A percentile compares a stretch with the other conserved stretches of the same genome.
Conservation (phyloP, 192 early-diverging fungal genomes). For the Obelidium mucronatum region DNA sequence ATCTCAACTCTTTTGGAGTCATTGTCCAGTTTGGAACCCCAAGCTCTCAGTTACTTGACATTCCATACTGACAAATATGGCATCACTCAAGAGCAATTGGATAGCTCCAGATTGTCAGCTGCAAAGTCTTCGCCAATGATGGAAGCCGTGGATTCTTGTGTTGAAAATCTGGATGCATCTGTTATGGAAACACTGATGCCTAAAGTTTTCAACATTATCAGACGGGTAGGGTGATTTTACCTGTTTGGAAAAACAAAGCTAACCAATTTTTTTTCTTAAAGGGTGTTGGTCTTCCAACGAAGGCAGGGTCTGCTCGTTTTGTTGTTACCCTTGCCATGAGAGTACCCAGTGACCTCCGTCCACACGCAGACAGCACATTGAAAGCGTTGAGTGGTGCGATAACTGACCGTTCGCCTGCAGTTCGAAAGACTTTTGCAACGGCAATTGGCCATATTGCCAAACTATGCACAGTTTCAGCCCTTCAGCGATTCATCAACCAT, state of each 20-base stretch:
- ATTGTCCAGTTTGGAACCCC: constrained; percentile 77
- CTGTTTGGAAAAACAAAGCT: not conserved
- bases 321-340: constrained; percentile 81
- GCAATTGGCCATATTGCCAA: constrained; percentile 79
- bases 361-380: constrained; percentile 74
- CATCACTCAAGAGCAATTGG: constrained; percentile 87
- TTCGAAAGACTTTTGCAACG: constrained; percentile 86
- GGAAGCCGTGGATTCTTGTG: constrained; percentile 82
- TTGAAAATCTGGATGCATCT: constrained; percentile 77
- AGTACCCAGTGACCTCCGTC: constrained; percentile 66
- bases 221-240: constrained; percentile 46
- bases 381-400: constrained; percentile 81
- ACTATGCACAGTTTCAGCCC: constrained; percentile 47
- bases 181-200: constrained; percentile 74
- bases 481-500: constrained; percentile 72
- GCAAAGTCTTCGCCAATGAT: constrained; percentile 93
- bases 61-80: constrained; percentile 89
- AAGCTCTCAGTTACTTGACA: constrained; percentile 81
- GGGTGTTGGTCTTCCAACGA: constrained; percentile 88
- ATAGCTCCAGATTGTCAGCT: constrained; percentile 78
- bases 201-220: constrained; percentile 71
- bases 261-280: not conserved
- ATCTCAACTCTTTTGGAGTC: constrained; percentile 83
- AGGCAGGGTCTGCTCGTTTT: constrained; percentile 89
- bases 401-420: constrained; percentile 78